Evolutionary conservation across 805 yeast genomes (phyloP), one percentile per base, ranked within the genome.

Genomic region (Metschnikowia borealis): DNA sequence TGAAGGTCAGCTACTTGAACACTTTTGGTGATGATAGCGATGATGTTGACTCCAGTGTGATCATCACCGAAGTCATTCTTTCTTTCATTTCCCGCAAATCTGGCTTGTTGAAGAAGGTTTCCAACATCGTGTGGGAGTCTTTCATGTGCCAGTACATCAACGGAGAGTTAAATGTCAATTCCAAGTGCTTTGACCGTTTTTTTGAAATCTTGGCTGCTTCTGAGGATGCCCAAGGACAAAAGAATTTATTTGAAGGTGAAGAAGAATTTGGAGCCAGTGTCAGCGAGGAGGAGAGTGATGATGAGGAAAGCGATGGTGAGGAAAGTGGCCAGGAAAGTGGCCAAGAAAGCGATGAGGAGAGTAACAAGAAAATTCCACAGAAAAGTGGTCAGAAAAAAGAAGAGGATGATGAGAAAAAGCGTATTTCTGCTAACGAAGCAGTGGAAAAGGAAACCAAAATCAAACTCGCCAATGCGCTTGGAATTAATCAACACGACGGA

Each of bases 141-240:
- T 68, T 66, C 48, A 60, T 73, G 47, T 73, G 78, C 48, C 60
- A 61, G 26, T 55, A 46, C 43, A 62, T 59, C 35, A 63, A 60
- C 13, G 72, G 70, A 0, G 54, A 59, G 15, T 43, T 62, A 32
- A 62, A 64, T 47, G 53, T 72, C 18, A 62, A 60, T 31, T 63
- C 59, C n/a, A 66, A 63, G 15, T 62, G 74, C 44, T 68, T 74
- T 50, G 55, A 66, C 51, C 64, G 71, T 40, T 59, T 74, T 49
- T 70, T 59, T 50, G 67, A 70, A 47, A 70, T 73, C 6, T 64
- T 74, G 52, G 63, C 51, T 5, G 64, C 95, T 0, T 83, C 80
- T 61, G 97, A 91, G 65, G 88, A 87, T 64, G 81, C 83, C 54
- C 83, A 84, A 57, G 97, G 97, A 1, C 94, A 88, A 65, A 76